Evolutionary conservation across 2,329 filamentous ascomycete species (phyloP).

Genomic region (Tolypocladium inflatum): DNA sequence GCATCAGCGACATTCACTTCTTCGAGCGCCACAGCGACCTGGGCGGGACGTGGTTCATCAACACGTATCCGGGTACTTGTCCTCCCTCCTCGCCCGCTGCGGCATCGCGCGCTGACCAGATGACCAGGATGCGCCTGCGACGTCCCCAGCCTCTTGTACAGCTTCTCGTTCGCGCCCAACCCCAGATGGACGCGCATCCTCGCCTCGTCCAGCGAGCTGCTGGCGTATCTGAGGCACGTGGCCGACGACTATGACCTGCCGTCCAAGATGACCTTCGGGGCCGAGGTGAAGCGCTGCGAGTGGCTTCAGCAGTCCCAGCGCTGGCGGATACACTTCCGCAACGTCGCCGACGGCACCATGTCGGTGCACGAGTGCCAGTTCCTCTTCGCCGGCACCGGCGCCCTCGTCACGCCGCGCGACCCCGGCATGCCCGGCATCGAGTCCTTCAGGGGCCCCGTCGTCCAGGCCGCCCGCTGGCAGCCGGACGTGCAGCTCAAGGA

Average conservation of each 20-base stretch:
- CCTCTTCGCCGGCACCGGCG: conserved; percentile 25
- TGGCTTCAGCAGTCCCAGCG: conserved; percentile 24
- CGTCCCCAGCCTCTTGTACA: conserved; percentile 50
- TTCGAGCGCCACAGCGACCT: conserved; percentile 49
- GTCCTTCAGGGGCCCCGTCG: conserved; percentile 40
- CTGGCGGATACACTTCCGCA: conserved; percentile 23
- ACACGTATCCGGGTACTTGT: conserved; percentile 44
- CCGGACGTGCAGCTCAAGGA: conserved; percentile 34
- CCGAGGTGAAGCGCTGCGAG: conserved; percentile 25
- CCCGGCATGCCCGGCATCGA: conserved; percentile 37
- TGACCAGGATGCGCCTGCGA: conserved; percentile 37
- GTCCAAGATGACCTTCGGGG: conserved; percentile 27
- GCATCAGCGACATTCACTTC: conserved; percentile 48
- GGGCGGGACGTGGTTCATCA: conserved; percentile 57
- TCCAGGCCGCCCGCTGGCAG: conserved; percentile 49
- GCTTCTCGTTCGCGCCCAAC: conserved; percentile 51
- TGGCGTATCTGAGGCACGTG: conserved; percentile 43
- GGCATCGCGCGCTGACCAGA: not conserved
- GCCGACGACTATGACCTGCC: conserved; percentile 34
- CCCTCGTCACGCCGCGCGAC: conserved; percentile 21
- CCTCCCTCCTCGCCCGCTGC: not conserved
- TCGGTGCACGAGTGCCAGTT: conserved; percentile 28
- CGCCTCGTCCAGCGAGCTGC: conserved; percentile 45
- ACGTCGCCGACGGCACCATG: conserved; percentile 11
- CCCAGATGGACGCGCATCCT: conserved; percentile 50